Base-by-base conservation (phyloP, 257 asterid species). In the Solanum sitiens region DNA sequence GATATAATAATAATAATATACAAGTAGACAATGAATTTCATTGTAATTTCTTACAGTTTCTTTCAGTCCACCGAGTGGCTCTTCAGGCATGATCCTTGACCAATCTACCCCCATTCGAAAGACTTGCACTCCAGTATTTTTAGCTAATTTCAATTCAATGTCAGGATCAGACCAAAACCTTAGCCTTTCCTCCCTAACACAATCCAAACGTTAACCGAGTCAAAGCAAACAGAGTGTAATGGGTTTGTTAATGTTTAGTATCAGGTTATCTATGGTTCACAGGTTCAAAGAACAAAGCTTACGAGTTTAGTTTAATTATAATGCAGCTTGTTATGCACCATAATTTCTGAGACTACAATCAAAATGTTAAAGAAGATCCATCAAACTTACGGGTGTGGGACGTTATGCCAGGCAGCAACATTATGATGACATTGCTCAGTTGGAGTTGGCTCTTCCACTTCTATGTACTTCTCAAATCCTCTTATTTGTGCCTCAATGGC, bases 81-180 rank as follows among this genome's bases (percentile, higher is more conserved):
- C 98, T 88, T 91, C 91, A 7, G 98, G 98, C 98, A 97, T 97
- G 91, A 97, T 86, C 88, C 99, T 95, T 21, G 98, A 91, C 99
- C 99, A 97, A 92, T 97, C 99, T 83, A 97, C 88, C 86, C 99
- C 99, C 98, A 97, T 97, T 70, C 98, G 94, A 72, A 97, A 97
- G 77, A 95, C 98, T 87, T 93, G 95, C 71, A 97, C 93, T 32
- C 98, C 99, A 5, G 99, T 95, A 87, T 95, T 94, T 90, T 91
- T 95, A 82, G 99, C 99, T 91, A 97, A 90, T 87, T 93, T 95
- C 87, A 95, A 91, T 91, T 97, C 98, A 23, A 94, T 96, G 91
- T 97, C 99, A 70, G 99, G 99, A 86, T 97, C 99, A 72, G 99
- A 97, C 99, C 99, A 95, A 92, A 95, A 97, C 90, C 98, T 92